Base-by-base conservation (phyloP, 179 eudicot genomes). In the Beta macrorhiza region DNA sequence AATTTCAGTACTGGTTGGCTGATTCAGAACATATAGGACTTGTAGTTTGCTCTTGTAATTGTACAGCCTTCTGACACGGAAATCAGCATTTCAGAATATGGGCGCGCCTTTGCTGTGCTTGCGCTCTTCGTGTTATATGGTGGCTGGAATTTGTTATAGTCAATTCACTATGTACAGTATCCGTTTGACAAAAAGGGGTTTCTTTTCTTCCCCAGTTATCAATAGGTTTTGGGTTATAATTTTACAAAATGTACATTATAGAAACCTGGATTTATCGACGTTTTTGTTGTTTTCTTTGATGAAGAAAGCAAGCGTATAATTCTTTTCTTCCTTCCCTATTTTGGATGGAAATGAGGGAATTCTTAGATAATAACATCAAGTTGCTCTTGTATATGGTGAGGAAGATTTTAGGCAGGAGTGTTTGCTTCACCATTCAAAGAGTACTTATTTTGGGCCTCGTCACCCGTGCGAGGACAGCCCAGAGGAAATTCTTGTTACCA, bases 101-200 rank as follows among this genome's bases (percentile, higher is more conserved):
- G 9, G 25, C 44, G 44, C 59, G 57, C 59, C 64, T 19, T 67
- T 67, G 37, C 65, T 63, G 71, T 83, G 75, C 72, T 67, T 67
- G 68, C n/a, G 80, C 70, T 81, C 65, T 81, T 65, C 75, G 32
- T 57, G 47, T 67, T 69, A 58, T 37, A 22, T 29, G 25, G 72
- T 72, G 74, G 78, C 80, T 73, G 58, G 49, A 76, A 83, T 78
- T 78, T 81, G 61, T 68, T 55, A 59, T 6, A 67, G 67, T 71
- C 76, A 78, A 81, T 84, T 80, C 63, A 67, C 74, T 74, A 42
- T 81, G 84, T 84, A 84, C 77, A 84, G 13, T 78, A 75, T 70
- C 69, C n/a, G 2, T 57, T 74, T 57, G 5, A 51, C 0, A 51
- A 13, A 10, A 72, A 10, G 76, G 44, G 19, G 59, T 1, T 12